Percentiles rank a stretch among this genome's conserved stretches.
Conservation (phyloP, 495 filamentous ascomycete genomes). For the Penicillium longicatenatum region DNA sequence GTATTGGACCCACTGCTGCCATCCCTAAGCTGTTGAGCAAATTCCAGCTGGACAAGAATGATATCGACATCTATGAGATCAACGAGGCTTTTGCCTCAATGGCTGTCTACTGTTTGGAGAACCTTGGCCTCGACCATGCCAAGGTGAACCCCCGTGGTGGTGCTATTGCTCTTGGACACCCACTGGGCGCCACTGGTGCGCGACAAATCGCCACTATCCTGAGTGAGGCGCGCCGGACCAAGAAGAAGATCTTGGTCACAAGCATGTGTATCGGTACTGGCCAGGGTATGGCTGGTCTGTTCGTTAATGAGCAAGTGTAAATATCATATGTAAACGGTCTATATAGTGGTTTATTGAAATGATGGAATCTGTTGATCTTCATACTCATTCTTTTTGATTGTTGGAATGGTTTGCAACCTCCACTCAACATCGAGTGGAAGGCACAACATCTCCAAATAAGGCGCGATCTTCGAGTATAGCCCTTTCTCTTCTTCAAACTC, state of each 20-base stretch:
- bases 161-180: slow-evolving; percentile 79
- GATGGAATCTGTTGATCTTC: background rate
- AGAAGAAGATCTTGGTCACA: slow-evolving; percentile 81
- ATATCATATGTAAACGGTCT: slow-evolving; percentile 3
- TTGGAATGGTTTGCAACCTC: too few relatives aligned
- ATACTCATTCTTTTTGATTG: background rate
- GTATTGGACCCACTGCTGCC: slow-evolving; percentile 89
- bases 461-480: too few relatives aligned
- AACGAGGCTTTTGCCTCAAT: slow-evolving; percentile 98
- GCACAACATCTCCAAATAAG: background rate
- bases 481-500: too few relatives aligned
- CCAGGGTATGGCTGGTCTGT: slow-evolving; percentile 83
- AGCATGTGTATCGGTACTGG: slow-evolving; percentile 88
- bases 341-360: background rate
- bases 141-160: slow-evolving; percentile 92
- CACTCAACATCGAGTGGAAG: too few relatives aligned
- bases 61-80: slow-evolving; percentile 88
- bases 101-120: slow-evolving; percentile 89
- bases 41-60: slow-evolving; percentile 74
- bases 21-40: slow-evolving; percentile 91
- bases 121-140: slow-evolving; percentile 70
- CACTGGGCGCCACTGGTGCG: slow-evolving; percentile 77
- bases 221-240: slow-evolving; percentile 73
- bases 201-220: slow-evolving; percentile 83
- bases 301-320: slow-evolving; percentile 74